Evolutionary conservation across 2,329 filamentous ascomycete species (phyloP).

Genomic region (Trichoderma lentiforme): DNA sequence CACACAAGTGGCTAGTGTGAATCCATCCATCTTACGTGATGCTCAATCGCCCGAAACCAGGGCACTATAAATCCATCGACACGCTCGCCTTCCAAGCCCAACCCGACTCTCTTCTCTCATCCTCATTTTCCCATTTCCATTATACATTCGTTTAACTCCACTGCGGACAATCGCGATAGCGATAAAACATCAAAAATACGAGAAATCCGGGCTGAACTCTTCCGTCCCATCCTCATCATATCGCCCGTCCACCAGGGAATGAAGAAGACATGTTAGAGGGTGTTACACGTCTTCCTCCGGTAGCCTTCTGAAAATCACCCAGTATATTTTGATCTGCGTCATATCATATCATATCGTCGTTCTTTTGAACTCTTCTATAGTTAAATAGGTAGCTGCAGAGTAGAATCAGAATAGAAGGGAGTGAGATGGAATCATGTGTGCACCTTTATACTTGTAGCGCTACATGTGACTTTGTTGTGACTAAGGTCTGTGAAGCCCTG

Average conservation of each 20-base stretch:
- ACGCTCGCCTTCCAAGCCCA: not conserved
- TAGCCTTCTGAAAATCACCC: not conserved
- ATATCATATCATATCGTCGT: not conserved
- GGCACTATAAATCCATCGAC: not conserved
- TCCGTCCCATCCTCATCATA: not conserved
- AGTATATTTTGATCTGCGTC: not conserved
- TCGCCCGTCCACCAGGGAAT: not conserved
- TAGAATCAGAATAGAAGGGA: not conserved
- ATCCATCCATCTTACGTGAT: not conserved
- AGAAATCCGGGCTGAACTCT: too few relatives aligned
- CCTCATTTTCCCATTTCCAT: not conserved
- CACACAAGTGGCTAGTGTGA: not conserved
- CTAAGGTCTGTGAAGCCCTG: not conserved
- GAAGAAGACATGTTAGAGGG: not conserved
- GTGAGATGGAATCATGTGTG: not conserved
- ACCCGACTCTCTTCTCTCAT: not conserved
- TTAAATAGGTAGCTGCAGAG: not conserved
- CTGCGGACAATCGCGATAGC: not conserved
- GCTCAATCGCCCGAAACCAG: not conserved
- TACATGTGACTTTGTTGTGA: not conserved
- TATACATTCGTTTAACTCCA: not conserved
- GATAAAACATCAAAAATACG: not conserved
- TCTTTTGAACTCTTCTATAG: not conserved
- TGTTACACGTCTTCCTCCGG: not conserved
- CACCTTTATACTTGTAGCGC: not conserved